Percentiles rank a stretch among this genome's conserved stretches.
Conservation (phyloP, 2,329 filamentous ascomycete genomes). For the Thyridium curvatum region DNA sequence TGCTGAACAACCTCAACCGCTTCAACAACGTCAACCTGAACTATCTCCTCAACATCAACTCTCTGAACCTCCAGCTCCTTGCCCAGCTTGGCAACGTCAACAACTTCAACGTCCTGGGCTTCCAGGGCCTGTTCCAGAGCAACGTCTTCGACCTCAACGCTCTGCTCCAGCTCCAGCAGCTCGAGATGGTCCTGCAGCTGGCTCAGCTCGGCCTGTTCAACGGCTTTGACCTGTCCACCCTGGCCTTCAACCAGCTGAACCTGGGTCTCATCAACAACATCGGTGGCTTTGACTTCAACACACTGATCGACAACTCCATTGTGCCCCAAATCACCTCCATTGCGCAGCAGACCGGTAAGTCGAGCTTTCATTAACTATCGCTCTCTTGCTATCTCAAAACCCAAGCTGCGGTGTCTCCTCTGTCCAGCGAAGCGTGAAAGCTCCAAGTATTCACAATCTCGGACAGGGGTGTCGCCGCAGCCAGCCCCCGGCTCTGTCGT, state of each 20-base stretch:
- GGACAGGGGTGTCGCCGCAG: too few species aligned
- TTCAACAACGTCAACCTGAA: slow-evolving; percentile 33
- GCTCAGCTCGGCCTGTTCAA: slow-evolving; percentile 16
- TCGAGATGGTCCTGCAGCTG: slow-evolving; percentile 18
- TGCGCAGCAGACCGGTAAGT: slow-evolving; percentile 6
- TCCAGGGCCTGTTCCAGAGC: slow-evolving; percentile 28
- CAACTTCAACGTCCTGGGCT: slow-evolving; percentile 36
- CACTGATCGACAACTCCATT: slow-evolving; percentile 12
- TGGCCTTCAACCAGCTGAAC: slow-evolving; percentile 14
- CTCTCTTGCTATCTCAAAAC: too few species aligned
- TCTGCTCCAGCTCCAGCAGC: slow-evolving; percentile 13
- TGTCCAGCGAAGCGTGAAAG: too few species aligned
- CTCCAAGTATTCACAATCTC: too few species aligned
- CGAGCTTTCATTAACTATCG: background rate
- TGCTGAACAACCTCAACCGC: slow-evolving; percentile 32
- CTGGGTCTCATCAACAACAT: slow-evolving; percentile 16
- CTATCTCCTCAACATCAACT: slow-evolving; percentile 41
- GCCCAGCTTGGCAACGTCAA: slow-evolving; percentile 32
- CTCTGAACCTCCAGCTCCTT: slow-evolving; percentile 36
- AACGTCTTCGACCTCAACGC: slow-evolving; percentile 9
- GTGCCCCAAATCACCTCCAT: slow-evolving; percentile 14
- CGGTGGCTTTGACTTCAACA: slow-evolving; percentile 17
- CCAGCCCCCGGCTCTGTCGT: too few species aligned
- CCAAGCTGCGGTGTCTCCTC: too few species aligned
- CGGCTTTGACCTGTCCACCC: slow-evolving; percentile 18